Evolutionary conservation across 108 stramenopile species (phyloP).

Genomic region (Nitzschia inconspicua): DNA sequence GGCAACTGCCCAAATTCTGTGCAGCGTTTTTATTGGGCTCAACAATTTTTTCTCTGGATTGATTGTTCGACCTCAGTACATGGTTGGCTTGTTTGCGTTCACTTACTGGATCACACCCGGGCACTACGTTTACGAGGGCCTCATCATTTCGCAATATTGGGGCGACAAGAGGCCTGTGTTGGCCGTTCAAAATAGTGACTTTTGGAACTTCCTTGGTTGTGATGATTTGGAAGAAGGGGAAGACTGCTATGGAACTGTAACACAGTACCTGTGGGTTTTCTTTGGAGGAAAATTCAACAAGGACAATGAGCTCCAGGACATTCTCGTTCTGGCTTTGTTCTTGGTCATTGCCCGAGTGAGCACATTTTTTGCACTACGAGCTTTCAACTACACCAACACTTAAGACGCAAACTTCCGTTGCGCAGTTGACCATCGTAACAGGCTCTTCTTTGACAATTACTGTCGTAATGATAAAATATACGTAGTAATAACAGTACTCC

Average conservation of each 20-base stretch:
- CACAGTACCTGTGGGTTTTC: conserved; percentile 53
- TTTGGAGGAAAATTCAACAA: conserved; percentile 55
- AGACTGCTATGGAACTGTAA: conserved; percentile 36
- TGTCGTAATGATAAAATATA: not conserved
- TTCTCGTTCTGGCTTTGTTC: conserved; percentile 43
- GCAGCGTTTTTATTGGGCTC: conserved; percentile 70
- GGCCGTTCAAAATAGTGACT: conserved; percentile 41
- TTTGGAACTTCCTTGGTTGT: conserved; percentile 36
- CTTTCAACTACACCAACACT: conserved; percentile 31
- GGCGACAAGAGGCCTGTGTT: conserved; percentile 35
- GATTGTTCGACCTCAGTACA: conserved; percentile 63
- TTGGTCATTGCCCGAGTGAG: conserved; percentile 41
- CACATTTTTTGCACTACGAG: conserved; percentile 53
- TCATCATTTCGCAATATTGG: conserved; percentile 50
- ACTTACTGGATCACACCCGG: conserved; percentile 72
- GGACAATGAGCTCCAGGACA: conserved; percentile 33
- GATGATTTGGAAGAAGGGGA: conserved; percentile 6
- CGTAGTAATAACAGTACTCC: too few relatives aligned
- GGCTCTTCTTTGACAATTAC: not conserved
- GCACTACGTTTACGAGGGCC: conserved; percentile 75
- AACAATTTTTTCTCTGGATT: conserved; percentile 79
- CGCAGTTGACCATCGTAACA: not conserved
- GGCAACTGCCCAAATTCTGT: conserved; percentile 55
- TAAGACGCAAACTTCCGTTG: not conserved
- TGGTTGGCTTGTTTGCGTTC: conserved; percentile 35